Evolutionary conservation across 192 early-diverging fungal genomes (phyloP).

Genomic region (Entomortierella parvispora): DNA sequence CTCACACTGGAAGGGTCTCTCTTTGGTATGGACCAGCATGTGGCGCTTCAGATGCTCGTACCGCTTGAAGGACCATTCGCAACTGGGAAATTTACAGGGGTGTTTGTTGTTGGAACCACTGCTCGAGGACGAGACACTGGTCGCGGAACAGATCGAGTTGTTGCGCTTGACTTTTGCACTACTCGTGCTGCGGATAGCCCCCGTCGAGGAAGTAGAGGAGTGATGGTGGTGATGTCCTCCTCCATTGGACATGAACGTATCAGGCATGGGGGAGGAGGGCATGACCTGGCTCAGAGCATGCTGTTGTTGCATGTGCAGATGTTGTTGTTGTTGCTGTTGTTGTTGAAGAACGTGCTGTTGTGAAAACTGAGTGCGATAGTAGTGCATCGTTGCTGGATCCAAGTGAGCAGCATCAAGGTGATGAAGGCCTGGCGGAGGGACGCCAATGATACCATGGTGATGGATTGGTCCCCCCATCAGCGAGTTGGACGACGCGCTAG

Average conservation of each 20-base stretch:
- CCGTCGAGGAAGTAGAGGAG: slow-evolving; percentile 17
- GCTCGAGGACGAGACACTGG: slow-evolving; percentile 44
- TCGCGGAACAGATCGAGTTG: slow-evolving; percentile 59
- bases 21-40: slow-evolving; percentile 81
- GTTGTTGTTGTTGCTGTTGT: slow-evolving; percentile 29
- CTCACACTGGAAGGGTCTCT: slow-evolving; percentile 74
- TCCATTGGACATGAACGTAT: slow-evolving; percentile 24
- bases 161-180: slow-evolving; percentile 51
- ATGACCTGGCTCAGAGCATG: slow-evolving; percentile 37
- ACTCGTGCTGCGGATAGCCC: slow-evolving; percentile 32
- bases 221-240: slow-evolving; percentile 2
- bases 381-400: slow-evolving; percentile 50
- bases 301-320: slow-evolving; percentile 28
- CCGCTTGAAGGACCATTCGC: slow-evolving; percentile 77
- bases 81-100: slow-evolving; percentile 61
- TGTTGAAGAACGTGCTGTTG: slow-evolving; percentile 36
- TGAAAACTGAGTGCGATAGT: slow-evolving; percentile 48
- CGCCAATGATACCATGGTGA: slow-evolving; percentile 6
- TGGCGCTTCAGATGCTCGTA: slow-evolving; percentile 87
- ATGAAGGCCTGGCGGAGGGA: slow-evolving; percentile 37
- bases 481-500: slow-evolving; percentile 8
- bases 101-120: slow-evolving; percentile 55
- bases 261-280: slow-evolving; percentile 44
- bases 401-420: slow-evolving; percentile 37
- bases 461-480: slow-evolving; percentile 15